Percentiles rank a stretch among this genome's conserved stretches.
Evolutionary conservation across 495 filamentous ascomycete species (phyloP).

Genomic region (Tuber microsphaerosporum): DNA sequence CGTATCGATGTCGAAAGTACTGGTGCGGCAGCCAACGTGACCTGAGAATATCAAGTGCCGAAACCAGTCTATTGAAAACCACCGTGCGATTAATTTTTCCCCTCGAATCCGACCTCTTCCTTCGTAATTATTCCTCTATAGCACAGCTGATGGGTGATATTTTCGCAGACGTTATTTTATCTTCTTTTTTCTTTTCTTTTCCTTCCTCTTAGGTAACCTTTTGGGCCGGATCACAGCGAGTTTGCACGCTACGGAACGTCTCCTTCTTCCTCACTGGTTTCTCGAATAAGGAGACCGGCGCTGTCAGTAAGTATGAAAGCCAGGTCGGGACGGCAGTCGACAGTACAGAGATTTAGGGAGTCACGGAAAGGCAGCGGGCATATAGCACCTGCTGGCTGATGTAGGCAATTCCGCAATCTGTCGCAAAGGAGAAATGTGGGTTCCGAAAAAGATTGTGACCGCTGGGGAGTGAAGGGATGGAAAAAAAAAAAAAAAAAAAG

Average conservation of each 20-base stretch:
- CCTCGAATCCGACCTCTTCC: neutral
- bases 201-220: slow-evolving; percentile 10
- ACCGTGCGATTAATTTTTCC: slow-evolving; percentile 3
- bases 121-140: slow-evolving; percentile 38
- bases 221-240: slow-evolving; percentile 34
- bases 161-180: slow-evolving; percentile 6
- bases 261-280: neutral
- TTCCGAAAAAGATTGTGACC: slow-evolving; percentile 36
- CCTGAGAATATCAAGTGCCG: slow-evolving; percentile 20
- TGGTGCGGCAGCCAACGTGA: slow-evolving; percentile 4
- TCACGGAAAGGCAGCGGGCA: neutral
- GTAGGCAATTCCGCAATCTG: neutral
- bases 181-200: slow-evolving; percentile 23
- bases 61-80: slow-evolving; percentile 14
- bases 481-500: neutral
- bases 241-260: neutral
- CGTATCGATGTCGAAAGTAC: slow-evolving; percentile 15
- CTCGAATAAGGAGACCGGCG: slow-evolving; percentile 26
- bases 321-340: slow-evolving; percentile 37
- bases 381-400: neutral
- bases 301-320: slow-evolving; percentile 38
- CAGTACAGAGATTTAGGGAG: slow-evolving; percentile 15
- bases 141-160: slow-evolving; percentile 26
- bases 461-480: slow-evolving; percentile 35
- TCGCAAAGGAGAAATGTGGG: slow-evolving; percentile 12